Conservation (phyloP, 192 early-diverging fungal genomes). For the Rhizophagus clarus region DNA sequence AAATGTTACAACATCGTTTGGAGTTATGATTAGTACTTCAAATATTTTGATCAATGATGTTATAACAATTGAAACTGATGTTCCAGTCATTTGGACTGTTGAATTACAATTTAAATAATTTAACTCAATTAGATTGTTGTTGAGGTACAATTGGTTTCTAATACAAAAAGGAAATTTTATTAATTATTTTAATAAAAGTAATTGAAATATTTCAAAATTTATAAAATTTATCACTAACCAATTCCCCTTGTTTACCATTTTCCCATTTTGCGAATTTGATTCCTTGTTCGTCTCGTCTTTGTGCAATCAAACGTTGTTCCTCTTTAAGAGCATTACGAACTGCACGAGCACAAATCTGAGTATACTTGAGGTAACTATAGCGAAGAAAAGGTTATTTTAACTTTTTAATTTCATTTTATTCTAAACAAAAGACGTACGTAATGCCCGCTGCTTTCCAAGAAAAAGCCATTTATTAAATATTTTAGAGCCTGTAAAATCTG, state of each 20-base stretch:
- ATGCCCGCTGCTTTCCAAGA: conserved; percentile 58
- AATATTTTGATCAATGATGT: conserved; percentile 66
- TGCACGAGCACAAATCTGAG: conserved; percentile 77
- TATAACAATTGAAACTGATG: conserved; percentile 68
- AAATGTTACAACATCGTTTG: conserved; percentile 59
- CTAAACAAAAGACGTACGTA: conserved; percentile 33
- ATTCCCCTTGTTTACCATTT: conserved; percentile 77
- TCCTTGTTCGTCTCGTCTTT: conserved; percentile 75
- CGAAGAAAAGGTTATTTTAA: background rate
- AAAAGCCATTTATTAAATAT: conserved; percentile 40
- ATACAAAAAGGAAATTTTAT: background rate
- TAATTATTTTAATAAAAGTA: too few species aligned
- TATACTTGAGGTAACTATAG: conserved; percentile 83
- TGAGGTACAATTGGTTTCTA: background rate
- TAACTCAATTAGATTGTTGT: background rate
- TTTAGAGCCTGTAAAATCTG: too few species aligned
- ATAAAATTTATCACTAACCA: conserved; percentile 51
- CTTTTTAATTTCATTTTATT: background rate
- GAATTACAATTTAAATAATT: conserved; percentile 50
- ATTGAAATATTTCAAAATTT: too few species aligned
- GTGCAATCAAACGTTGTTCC: conserved; percentile 63
- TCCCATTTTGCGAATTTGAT: conserved; percentile 80
- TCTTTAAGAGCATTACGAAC: conserved; percentile 85
- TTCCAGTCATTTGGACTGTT: conserved; percentile 80
- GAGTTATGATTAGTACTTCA: conserved; percentile 82